These are phyloP conservation scores for Suillus americanus DNA, from an alignment of 768 basidiomycete genomes.

Conservation along the genomic window DNA sequence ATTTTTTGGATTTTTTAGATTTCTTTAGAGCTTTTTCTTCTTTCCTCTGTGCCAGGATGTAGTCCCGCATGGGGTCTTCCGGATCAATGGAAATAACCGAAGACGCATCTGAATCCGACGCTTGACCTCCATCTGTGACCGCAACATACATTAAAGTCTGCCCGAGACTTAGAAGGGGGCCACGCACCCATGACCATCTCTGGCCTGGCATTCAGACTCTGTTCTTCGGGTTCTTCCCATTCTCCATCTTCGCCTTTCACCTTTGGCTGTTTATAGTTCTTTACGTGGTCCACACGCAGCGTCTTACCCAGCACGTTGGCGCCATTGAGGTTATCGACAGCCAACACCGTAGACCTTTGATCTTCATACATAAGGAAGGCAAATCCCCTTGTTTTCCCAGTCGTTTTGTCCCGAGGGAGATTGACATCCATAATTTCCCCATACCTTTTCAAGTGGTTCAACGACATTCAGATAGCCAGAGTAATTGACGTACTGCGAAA, in stretches of 20 bases:
- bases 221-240: conserved; percentile 80
- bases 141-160: conserved; percentile 3
- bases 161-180: not conserved
- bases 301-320: conserved; percentile 84
- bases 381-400: conserved; percentile 89
- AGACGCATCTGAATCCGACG: conserved; percentile 65
- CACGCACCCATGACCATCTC: conserved; percentile 59
- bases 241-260: conserved; percentile 80
- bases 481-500: conserved; percentile 80
- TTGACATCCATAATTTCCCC: conserved; percentile 97
- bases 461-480: conserved; percentile 1
- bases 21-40: conserved; percentile 65
- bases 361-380: conserved; percentile 99
- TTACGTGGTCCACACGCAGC: conserved; percentile 90
- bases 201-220: conserved; percentile 86
- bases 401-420: conserved; percentile 90
- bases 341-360: conserved; percentile 92
- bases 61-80: conserved; percentile 98
- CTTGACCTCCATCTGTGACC: conserved; percentile 46
- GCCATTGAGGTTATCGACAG: conserved; percentile 98
- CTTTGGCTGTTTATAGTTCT: conserved; percentile 88
- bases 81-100: conserved; percentile 77
- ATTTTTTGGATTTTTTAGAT: conserved; percentile 61
- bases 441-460: conserved; percentile 53
- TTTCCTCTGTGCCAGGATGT: conserved; percentile 71